Evolutionary conservation across 345 rosid species (phyloP), one percentile per base, ranked within the genome.

Genomic region (Eucalyptus tenuipes): DNA sequence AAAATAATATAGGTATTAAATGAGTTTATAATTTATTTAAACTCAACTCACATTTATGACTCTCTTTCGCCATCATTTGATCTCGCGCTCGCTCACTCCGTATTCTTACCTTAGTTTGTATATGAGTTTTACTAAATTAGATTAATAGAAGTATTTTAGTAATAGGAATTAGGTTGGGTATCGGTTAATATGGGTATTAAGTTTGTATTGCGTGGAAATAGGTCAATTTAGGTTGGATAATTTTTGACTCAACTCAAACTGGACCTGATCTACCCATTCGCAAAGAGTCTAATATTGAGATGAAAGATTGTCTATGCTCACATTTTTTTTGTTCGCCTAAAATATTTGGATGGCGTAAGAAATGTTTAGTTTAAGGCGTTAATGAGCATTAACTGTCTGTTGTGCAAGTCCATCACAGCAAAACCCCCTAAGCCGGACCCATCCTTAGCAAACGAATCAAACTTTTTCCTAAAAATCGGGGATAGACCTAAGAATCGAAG

Each of bases 81-180:
- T 55, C 27, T 55, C 3, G 0, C 3, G 1, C 61, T 55, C 1
- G 1, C 61, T 55, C 29, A 55, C 29, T 24, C 6, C 12, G 5
- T 22, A 55, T 1, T 22, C 11, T 55, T 10, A 55, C 3, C 61
- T 55, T 55, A 24, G 61, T 24, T 55, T 55, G 13, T 9, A 22
- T 55, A 55, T 55, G 29, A 22, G 13, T 24, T 55, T 55, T 24
- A 9, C 29, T 55, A 24, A 55, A 55, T 55, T 5, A 25, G 29
- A 55, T 55, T 55, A 24, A 24, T 55, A 55, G 13, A 24, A 55
- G 61, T 55, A 25, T 55, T 9, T 55, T 2, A 55, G 29, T 10
- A 55, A 55, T 55, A 4, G 4, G 61, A 55, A 10, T 55, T 24
- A 24, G 29, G 29, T 55, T 22, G 29, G 61, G 3, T 55, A 55